Conservation (phyloP, 2,329 filamentous ascomycete genomes). For the Talaromyces sp. region DNA sequence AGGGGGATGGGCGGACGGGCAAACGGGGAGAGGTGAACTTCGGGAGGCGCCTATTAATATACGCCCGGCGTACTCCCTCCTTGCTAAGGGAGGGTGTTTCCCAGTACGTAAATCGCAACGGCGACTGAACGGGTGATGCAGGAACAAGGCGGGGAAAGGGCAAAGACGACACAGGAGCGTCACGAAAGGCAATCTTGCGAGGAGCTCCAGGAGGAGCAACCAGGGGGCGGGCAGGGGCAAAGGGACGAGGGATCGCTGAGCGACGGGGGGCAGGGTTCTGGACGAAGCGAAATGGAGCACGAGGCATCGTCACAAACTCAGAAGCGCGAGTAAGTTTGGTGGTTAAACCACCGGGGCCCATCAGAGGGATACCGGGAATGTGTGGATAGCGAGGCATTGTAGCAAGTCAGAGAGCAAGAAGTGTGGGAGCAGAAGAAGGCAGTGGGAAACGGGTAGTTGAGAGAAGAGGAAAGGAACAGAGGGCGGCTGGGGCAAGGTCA, state of each 20-base stretch:
- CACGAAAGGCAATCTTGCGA: conserved; percentile 12
- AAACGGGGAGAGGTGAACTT: not conserved
- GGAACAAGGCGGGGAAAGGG: conserved; percentile 9
- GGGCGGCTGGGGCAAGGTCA: not conserved
- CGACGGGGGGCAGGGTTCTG: conserved; percentile 2
- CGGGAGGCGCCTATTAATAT: conserved; percentile 2
- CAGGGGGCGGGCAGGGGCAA: not conserved
- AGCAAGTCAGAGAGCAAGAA: not conserved
- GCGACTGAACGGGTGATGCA: conserved; percentile 3
- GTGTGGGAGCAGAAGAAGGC: not conserved
- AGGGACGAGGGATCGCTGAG: not conserved
- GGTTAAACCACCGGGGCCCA: conserved; percentile 1
- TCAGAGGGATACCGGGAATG: conserved; percentile 14
- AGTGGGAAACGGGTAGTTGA: not conserved
- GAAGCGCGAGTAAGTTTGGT: conserved; percentile 10
- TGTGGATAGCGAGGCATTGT: conserved; percentile 18
- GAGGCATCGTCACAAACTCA: conserved; percentile 11
- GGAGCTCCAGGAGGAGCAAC: conserved; percentile 2
- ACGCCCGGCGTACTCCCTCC: conserved; percentile 7
- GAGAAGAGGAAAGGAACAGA: not conserved
- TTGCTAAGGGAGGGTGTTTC: conserved; percentile 6
- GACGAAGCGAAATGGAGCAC: conserved; percentile 9
- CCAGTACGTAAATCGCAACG: conserved; percentile 4
- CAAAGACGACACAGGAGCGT: conserved; percentile 11
- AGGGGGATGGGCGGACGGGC: not conserved